Evolutionary conservation across 768 basidiomycete species (phyloP), one percentile per base, ranked within the genome.

Genomic region (Lentinula raphanica): DNA sequence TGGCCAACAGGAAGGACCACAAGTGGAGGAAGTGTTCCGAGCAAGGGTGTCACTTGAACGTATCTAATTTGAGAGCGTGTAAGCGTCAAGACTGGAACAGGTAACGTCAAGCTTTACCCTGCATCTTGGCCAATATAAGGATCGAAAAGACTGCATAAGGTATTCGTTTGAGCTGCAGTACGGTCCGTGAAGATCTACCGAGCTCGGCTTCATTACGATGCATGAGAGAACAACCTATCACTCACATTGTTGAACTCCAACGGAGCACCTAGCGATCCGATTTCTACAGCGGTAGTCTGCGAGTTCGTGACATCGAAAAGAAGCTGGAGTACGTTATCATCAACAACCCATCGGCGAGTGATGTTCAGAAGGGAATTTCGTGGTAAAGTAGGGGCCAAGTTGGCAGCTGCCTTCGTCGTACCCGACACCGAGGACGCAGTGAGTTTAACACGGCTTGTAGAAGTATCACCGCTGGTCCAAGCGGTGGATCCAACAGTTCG

Each of bases 111-210:
- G 5, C 80, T 80, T 62, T 76, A 83, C 12, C 81, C 81, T 15
- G 80, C 82, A 62, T 81, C 82, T 59, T 79, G 77, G 1, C 81
- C 81, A 49, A 80, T 79, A 62, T 83, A 82, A 7, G 82, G 82
- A 62, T 84, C 82, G 59, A 81, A 80, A 32, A 83, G 66, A 59
- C 79, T 81, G 68, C 81, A 84, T 5, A 75, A 60, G 28, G 73
- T 68, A 67, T 84, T 84, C 2, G 78, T 80, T 55, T 81, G 70
- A 2, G 79, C 73, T 7, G 81, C 79, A 31, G 78, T 78, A 15
- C 81, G 76, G 13, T 68, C 76, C 0, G 81, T 83, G 63, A 84
- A 84, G 12, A 84, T 84, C 82, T 83, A 42, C 19, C 40, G 23
- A n/a, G 19, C 4, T 12, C 6, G 17, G 23, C 21, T 21, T 23